A percentile compares a stretch with the other conserved stretches of the same genome.
These are phyloP conservation scores for Lathyrus oleraceus DNA, from an alignment of 306 rosid species.

Conservation along the genomic window DNA sequence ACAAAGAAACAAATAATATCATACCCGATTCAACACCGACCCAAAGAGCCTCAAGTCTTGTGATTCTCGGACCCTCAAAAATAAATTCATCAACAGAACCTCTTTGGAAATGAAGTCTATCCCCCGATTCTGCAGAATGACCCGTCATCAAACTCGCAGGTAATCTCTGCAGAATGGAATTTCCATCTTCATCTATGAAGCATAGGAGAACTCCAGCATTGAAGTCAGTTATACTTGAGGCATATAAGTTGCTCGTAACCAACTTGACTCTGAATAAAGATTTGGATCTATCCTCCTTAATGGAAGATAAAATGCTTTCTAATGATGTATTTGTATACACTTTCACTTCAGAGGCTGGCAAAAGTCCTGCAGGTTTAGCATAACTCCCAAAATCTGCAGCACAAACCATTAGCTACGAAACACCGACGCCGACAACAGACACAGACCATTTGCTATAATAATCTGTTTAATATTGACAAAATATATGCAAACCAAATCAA, in stretches of 20 bases:
- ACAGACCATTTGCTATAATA: no score
- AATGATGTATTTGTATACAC: slow-evolving; percentile 43
- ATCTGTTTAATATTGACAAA: not conserved
- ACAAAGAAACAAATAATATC: slow-evolving; percentile 26
- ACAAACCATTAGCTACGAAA: not conserved
- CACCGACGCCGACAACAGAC: not conserved
- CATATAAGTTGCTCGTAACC: slow-evolving; percentile 67
- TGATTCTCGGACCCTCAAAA: slow-evolving; percentile 73
- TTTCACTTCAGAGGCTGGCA: slow-evolving; percentile 67
- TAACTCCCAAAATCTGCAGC: slow-evolving; percentile 66
- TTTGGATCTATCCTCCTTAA: slow-evolving; percentile 45
- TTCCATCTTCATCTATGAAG: slow-evolving; percentile 67
- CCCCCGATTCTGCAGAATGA: slow-evolving; percentile 41
- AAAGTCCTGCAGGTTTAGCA: slow-evolving; percentile 62
- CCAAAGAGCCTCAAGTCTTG: slow-evolving; percentile 72
- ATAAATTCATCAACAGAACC: slow-evolving; percentile 71
- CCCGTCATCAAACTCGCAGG: slow-evolving; percentile 52
- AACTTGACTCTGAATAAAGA: slow-evolving; percentile 60
- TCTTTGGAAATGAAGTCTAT: slow-evolving; percentile 65
- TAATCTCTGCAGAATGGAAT: slow-evolving; percentile 76
- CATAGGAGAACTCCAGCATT: slow-evolving; percentile 82
- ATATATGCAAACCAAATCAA: not conserved
- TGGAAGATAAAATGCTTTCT: slow-evolving; percentile 45
- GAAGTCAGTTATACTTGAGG: slow-evolving; percentile 59
- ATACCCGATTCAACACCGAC: slow-evolving; percentile 86